phyloP scores from a whole-genome alignment of 495 filamentous ascomycete species.

The Immersiella caudata region DNA sequence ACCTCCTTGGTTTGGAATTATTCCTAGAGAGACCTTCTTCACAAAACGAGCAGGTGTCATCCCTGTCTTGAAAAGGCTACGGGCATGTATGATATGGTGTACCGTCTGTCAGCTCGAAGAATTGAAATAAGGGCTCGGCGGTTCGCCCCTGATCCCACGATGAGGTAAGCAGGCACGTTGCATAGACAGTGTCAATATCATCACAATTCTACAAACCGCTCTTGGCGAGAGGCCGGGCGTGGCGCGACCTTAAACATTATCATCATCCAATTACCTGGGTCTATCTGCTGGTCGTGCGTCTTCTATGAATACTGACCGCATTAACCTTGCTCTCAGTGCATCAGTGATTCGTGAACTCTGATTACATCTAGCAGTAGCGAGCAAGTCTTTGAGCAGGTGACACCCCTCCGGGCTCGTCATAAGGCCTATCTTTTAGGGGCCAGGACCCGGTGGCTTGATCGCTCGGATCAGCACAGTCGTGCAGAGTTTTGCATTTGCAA shows the following conservation, averaged over 20 bases:
- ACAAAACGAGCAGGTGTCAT: too few species aligned
- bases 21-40: too few species aligned
- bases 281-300: not conserved
- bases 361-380: not conserved
- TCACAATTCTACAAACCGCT: too few species aligned
- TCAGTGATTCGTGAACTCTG: not conserved
- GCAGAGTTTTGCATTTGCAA: not conserved
- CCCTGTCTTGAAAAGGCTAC: too few species aligned
- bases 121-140: too few species aligned
- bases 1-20: too few species aligned
- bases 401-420: not conserved
- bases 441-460: not conserved
- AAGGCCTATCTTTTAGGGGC: not conserved
- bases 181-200: too few species aligned
- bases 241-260: not conserved
- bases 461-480: not conserved
- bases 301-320: not conserved
- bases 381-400: not conserved
- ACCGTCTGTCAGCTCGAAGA: too few species aligned
- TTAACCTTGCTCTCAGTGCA: not conserved
- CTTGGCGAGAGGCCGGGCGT: too few species aligned
- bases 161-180: too few species aligned
- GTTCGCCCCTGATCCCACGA: too few species aligned
- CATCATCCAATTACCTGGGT: not conserved
- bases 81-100: too few species aligned